These are phyloP conservation scores for Fomitopsis pulvina DNA, from an alignment of 768 basidiomycete genomes.

Conservation along the genomic window DNA sequence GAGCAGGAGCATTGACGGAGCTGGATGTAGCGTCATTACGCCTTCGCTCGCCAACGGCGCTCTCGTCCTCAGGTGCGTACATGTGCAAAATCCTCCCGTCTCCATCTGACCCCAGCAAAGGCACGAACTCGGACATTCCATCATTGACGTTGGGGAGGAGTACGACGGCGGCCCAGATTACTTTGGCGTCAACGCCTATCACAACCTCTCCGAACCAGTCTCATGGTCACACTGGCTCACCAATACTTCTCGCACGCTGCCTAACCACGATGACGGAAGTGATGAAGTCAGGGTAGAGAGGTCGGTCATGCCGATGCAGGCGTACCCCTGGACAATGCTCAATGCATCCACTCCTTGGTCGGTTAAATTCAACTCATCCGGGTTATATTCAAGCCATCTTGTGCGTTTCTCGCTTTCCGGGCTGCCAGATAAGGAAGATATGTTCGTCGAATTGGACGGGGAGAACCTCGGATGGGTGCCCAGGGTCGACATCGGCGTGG, in stretches of 20 bases:
- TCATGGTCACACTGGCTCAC: conserved; percentile 75
- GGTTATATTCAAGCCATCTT: conserved; percentile 51
- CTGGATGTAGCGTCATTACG: conserved; percentile 69
- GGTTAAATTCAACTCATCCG: conserved; percentile 56
- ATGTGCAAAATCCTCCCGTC: background rate
- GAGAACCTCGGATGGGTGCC: conserved; percentile 54
- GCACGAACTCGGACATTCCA: conserved; percentile 77
- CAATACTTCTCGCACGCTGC: conserved; percentile 1
- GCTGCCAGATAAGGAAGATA: conserved; percentile 44
- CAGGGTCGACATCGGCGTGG: conserved; percentile 48
- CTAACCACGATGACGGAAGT: background rate
- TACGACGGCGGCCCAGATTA: conserved; percentile 77
- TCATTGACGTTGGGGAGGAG: conserved; percentile 76
- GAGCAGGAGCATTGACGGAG: no score
- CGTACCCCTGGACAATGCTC: conserved; percentile 70
- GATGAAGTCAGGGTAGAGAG: conserved; percentile 46
- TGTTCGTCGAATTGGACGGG: conserved; percentile 57
- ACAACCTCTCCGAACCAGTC: conserved; percentile 34
- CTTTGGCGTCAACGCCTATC: conserved; percentile 59
- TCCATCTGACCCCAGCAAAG: conserved; percentile 7
- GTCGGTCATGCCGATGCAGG: conserved; percentile 68
- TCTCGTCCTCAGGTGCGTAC: conserved; percentile 49
- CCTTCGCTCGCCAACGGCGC: conserved; percentile 69
- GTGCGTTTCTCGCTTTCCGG: conserved; percentile 72
- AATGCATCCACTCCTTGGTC: conserved; percentile 55